Conservation (phyloP, 2,329 filamentous ascomycete species). For the Neopestalotiopsis clavispora region DNA sequence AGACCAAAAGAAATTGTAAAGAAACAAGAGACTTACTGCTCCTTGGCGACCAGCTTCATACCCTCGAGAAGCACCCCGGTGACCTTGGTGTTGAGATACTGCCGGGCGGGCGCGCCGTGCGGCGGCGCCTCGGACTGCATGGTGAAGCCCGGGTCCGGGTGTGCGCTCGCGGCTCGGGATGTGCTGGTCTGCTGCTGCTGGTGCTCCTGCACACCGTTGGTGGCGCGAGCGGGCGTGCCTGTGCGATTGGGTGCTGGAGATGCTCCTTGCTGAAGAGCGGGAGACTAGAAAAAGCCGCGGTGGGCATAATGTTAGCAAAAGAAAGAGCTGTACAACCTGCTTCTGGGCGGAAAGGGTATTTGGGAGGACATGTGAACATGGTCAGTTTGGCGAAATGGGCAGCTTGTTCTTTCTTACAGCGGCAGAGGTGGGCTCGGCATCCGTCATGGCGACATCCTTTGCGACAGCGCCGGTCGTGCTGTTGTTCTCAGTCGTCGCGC, state of each 20-base stretch:
- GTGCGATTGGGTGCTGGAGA: conserved; percentile 37
- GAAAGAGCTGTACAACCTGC: not conserved
- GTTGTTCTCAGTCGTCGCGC: conserved; percentile 20
- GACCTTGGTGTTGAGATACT: conserved; percentile 75
- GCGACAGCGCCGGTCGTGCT: conserved; percentile 21
- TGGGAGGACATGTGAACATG: not conserved
- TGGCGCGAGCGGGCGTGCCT: conserved; percentile 51
- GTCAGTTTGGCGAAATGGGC: not conserved
- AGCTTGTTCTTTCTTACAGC: conserved; percentile 36
- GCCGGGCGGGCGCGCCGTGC: conserved; percentile 71
- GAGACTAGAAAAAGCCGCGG: not conserved
- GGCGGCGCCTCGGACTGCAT: conserved; percentile 64
- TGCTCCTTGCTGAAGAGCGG: conserved; percentile 31
- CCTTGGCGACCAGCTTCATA: conserved; percentile 74
- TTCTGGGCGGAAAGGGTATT: not conserved
- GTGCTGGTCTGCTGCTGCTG: conserved; percentile 27
- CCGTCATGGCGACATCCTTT: conserved; percentile 49
- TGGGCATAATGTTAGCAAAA: not conserved
- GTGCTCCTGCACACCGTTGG: conserved; percentile 24
- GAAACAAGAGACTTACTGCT: conserved; percentile 62
- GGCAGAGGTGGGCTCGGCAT: conserved; percentile 46
- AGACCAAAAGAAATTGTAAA: not conserved
- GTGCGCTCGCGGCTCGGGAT: conserved; percentile 61
- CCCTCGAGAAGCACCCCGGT: conserved; percentile 72
- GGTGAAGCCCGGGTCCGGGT: conserved; percentile 57